phyloP scores from a whole-genome alignment of 1,284 basidiomycete genomes.

The Marasmius tenuissimus region DNA sequence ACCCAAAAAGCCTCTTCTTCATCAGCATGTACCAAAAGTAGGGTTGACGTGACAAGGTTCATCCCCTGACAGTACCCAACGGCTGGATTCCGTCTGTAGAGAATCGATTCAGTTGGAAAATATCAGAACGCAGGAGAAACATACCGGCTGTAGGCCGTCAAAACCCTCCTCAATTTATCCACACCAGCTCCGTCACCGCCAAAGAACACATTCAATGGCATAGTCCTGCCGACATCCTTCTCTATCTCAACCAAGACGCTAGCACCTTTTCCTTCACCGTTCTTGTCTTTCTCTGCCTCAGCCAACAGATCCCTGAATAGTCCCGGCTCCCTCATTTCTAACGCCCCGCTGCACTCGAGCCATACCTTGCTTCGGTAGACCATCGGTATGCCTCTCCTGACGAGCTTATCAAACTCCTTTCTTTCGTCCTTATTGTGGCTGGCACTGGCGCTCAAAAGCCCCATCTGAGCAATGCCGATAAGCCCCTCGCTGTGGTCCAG shows the following conservation, averaged over 20 bases:
- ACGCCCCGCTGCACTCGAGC: conserved; percentile 90
- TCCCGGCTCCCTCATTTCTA: conserved; percentile 92
- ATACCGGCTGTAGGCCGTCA: conserved; percentile 90
- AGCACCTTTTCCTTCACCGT: conserved; percentile 30
- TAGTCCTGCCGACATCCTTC: conserved; percentile 92
- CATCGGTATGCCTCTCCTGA: conserved; percentile 86
- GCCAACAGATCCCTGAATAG: conserved; percentile 83
- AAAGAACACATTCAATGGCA: conserved; percentile 97
- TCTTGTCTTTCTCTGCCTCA: conserved; percentile 40
- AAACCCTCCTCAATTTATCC: conserved; percentile 84
- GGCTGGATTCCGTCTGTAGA: conserved; percentile 70
- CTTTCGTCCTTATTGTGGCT: conserved; percentile 71
- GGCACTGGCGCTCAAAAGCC: conserved; percentile 40
- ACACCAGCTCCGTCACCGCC: conserved; percentile 95
- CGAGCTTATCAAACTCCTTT: conserved; percentile 76
- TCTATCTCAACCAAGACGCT: conserved; percentile 84
- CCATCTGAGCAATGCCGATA: conserved; percentile 88
- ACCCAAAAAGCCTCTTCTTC: conserved; percentile 99
- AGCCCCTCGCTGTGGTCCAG: conserved; percentile 73
- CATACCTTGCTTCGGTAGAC: conserved; percentile 87
- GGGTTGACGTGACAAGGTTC: conserved; percentile 93
- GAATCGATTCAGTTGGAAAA: background rate
- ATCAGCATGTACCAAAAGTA: conserved; percentile 89
- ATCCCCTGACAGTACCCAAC: conserved; percentile 94
- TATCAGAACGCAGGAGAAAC: conserved; percentile 24